phyloP scores from a whole-genome alignment of 2,329 filamentous ascomycete species.

The Cryoendolithus antarcticus region DNA sequence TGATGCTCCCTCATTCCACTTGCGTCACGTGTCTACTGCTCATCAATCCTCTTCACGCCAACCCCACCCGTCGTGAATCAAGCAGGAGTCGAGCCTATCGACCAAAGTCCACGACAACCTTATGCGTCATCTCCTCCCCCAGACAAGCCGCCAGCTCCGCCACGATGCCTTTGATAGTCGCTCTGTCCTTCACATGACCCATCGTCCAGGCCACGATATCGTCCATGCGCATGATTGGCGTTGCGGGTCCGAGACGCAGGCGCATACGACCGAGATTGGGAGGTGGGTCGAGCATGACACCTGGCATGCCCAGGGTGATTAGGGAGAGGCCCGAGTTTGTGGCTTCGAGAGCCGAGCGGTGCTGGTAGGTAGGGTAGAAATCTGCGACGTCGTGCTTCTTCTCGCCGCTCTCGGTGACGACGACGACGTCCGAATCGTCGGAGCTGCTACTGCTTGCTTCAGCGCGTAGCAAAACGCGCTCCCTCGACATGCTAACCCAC shows the following conservation, averaged over 20 bases:
- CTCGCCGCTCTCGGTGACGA: neutral
- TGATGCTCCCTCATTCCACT: too few relatives aligned
- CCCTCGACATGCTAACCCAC: conserved; percentile 37
- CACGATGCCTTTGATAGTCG: conserved; percentile 48
- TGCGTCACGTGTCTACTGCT: too few relatives aligned
- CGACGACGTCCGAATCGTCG: neutral
- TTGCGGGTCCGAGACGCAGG: neutral
- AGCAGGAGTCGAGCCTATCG: conserved; percentile 1
- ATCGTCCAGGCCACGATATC: conserved; percentile 50
- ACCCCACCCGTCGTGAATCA: too few relatives aligned
- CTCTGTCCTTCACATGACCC: conserved; percentile 36
- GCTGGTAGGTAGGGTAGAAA: conserved; percentile 5
- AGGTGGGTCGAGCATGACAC: conserved; percentile 34
- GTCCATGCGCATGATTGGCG: conserved; percentile 10
- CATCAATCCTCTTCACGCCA: too few relatives aligned
- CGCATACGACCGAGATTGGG: too few relatives aligned
- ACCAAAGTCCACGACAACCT: conserved; percentile 48
- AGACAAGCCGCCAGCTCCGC: conserved; percentile 56
- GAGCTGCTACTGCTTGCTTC: neutral
- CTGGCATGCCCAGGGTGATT: conserved; percentile 54
- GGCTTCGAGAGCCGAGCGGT: conserved; percentile 22
- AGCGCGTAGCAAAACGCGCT: conserved; percentile 12
- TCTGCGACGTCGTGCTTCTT: neutral
- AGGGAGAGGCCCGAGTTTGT: conserved; percentile 32
- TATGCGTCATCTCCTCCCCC: conserved; percentile 45